Base-by-base conservation (phyloP, 2,329 filamentous ascomycete species). In the Phaeophleospora eucalypticola region DNA sequence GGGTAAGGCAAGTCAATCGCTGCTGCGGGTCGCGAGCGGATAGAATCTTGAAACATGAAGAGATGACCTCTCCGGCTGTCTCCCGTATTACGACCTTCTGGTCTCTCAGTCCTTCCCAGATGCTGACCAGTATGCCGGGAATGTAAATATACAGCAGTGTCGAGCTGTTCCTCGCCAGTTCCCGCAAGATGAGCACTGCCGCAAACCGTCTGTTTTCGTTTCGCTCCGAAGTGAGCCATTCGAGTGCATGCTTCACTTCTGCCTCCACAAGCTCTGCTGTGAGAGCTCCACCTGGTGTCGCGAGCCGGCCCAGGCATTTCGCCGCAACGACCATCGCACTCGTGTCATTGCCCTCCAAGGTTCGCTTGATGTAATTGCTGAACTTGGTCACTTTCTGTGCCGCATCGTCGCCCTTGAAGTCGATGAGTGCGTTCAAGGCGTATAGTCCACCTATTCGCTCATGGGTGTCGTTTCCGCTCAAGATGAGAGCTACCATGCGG, bases 71-170 rank as follows among this genome's bases (percentile, higher is more conserved):
- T 15, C 89, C 89, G 4, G 93, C 90, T 1, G 89, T 93, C 58
- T 89, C 87, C 43, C 93, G 82, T 57, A 98, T 98, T 41, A 96
- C 81, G 38, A 94, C 86, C 65, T 94, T 89, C 33, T 82, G 82
- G 64, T 98, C 93, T 50, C 91, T 81, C 47, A 98, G 76, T 20
- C 90, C 91, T 43, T 95, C 86, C 93, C 93, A 97, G 53, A 98
- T 89, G 66, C 95, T 85, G 59, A 96, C 89, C 62, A 98, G 89
- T 41, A 98, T 88, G 64, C 93, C 84, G n/a, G 86, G 84, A 41
- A 97, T 90, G 70, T 94, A 97, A 54, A 87, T 83, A 69, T 96
- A 98, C 72, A 98, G 89, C 46, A 98, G 77, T 0, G 93, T 98
- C 3, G 91, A 91, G 2, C 91, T 95, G 65, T 93, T 95, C 59